Evolutionary conservation across 441 rosid genomes (phyloP).

Genomic region (Populus hybrid): DNA sequence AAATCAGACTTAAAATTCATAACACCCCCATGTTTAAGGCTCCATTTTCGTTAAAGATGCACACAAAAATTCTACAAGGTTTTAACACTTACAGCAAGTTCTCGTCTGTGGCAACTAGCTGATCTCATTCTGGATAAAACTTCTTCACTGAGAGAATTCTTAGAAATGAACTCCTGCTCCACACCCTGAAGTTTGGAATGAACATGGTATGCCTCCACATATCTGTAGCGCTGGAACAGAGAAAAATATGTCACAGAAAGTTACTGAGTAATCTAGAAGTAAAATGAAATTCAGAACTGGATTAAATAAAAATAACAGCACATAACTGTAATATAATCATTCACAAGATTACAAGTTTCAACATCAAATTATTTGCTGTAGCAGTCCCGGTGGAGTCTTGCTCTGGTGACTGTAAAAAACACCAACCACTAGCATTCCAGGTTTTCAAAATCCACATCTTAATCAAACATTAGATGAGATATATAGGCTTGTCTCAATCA

Average conservation of each 20-base stretch:
- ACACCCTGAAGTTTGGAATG: constrained; percentile 57
- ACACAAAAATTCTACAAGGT: background rate
- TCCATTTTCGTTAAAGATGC: background rate
- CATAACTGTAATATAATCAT: background rate
- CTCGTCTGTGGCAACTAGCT: constrained; percentile 61
- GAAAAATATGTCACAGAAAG: constrained; percentile 16
- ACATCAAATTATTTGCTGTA: background rate
- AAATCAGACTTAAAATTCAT: background rate
- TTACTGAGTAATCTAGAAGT: background rate
- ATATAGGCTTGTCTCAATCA: background rate
- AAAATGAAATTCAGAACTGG: background rate
- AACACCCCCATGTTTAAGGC: background rate
- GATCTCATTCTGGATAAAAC: constrained; percentile 54
- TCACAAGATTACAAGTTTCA: background rate
- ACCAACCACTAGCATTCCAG: background rate
- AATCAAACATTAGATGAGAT: background rate
- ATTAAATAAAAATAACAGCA: constrained; percentile 6
- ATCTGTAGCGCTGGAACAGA: constrained; percentile 71
- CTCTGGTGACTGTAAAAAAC: background rate
- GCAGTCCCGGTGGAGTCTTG: background rate
- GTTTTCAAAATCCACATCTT: background rate
- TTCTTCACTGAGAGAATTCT: constrained; percentile 40
- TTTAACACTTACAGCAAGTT: constrained; percentile 65
- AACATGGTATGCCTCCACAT: constrained; percentile 80
- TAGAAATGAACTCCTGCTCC: constrained; percentile 50